Evolutionary conservation across 2,329 filamentous ascomycete species (phyloP), one percentile per base, ranked within the genome.

Genomic region (Cercospora beticola): DNA sequence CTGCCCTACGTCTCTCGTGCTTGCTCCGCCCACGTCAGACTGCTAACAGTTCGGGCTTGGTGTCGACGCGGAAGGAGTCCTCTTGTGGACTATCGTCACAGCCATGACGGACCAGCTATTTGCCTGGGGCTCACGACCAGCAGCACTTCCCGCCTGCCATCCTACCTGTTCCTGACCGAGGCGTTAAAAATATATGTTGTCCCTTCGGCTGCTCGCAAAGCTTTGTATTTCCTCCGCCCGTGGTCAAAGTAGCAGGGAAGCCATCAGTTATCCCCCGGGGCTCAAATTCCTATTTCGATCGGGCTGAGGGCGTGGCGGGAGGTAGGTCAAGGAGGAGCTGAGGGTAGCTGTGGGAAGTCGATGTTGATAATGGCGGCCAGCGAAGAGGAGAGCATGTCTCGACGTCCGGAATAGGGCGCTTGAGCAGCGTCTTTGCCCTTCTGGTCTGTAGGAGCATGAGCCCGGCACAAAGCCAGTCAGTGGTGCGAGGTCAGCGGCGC

Each of bases 211-310:
- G 36, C 36, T n/a, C 36, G 16, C 36, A n/a, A 40, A 40, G 0
- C 36, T n/a, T 0, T 6, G 36, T n/a, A 0, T 16, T 6, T 40
- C 36, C 36, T 40, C 16, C 36, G 2, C 1, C 36, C 2, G 36
- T 3, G 5, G 2, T 8, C 3, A 1, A 40, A 8, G 16, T 1
- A 2, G 0, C 36, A n/a, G 6, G 16, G 36, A 6, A 40, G 2
- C 4, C 36, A n/a, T n/a, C 16, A 0, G n/a, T n/a, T n/a, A n/a
- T n/a, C n/a, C n/a, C n/a, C n/a, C n/a, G n/a, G n/a, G n/a, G n/a
- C n/a, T n/a, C n/a, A n/a, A n/a, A n/a, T n/a, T n/a, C n/a, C 2
- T 4, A 2, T 8, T n/a, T 1, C 0, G 1, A 40, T 40, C 16
- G 6, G 4, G 36, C 5, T n/a, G 36, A 3, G 36, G 6, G 1